Percentiles rank a stretch among this genome's conserved stretches.
These are phyloP conservation scores for Hanseniaspora gamundiae DNA, from an alignment of 1,139 yeast genomes.

Conservation along the genomic window DNA sequence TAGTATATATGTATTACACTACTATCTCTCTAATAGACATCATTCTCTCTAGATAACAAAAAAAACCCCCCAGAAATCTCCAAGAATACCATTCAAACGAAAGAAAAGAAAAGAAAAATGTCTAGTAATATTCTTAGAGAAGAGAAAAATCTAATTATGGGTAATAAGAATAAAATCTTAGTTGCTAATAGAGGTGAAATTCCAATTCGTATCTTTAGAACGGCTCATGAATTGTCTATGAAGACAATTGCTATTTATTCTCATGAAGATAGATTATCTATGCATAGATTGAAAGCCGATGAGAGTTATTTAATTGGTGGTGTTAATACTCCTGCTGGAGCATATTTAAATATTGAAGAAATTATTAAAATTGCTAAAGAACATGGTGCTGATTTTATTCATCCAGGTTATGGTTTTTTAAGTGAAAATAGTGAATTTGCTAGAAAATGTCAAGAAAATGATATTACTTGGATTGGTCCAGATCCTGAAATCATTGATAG, in stretches of 20 bases:
- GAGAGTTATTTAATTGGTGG: constrained; percentile 84
- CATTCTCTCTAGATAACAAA: too few species aligned
- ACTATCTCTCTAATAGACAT: not conserved
- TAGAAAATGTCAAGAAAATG: constrained; percentile 76
- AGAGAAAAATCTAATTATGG: constrained; percentile 31
- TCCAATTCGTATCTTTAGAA: constrained; percentile 81
- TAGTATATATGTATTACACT: not conserved
- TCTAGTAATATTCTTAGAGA: constrained; percentile 42
- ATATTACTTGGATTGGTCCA: constrained; percentile 97
- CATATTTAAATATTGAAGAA: constrained; percentile 92
- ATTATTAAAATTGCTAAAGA: constrained; percentile 80
- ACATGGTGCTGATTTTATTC: constrained; percentile 89
- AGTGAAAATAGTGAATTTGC: constrained; percentile 95
- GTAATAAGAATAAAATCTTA: constrained; percentile 48
- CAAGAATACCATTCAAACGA: not conserved
- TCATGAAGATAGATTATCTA: constrained; percentile 87
- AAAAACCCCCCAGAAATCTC: too few species aligned
- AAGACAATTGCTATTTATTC: constrained; percentile 96
- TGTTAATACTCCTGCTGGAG: constrained; percentile 77
- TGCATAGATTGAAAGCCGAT: constrained; percentile 90
- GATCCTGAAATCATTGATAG: constrained; percentile 77
- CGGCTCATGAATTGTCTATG: constrained; percentile 97
- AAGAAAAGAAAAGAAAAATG: not conserved
- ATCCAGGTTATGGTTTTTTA: constrained; percentile 96
- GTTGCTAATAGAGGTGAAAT: constrained; percentile 97